Percentiles rank a stretch among this genome's conserved stretches.
phyloP scores from a whole-genome alignment of 441 rosid genomes.

The Rhodomyrtus psidioides region DNA sequence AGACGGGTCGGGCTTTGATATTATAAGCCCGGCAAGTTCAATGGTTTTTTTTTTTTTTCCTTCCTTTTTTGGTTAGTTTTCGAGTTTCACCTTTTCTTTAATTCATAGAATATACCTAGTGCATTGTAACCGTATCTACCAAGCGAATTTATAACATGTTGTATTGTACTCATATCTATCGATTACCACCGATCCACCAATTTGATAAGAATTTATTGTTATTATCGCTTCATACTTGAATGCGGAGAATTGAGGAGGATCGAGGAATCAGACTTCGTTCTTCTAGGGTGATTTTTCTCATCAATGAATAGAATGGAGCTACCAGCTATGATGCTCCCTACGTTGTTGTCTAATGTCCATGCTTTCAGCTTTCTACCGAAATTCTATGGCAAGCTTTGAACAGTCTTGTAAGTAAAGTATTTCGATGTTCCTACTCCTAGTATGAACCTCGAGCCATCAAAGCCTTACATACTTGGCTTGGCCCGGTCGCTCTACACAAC shows the following conservation, averaged over 20 bases:
- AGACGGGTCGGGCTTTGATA: background rate
- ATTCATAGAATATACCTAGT: background rate
- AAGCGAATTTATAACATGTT: background rate
- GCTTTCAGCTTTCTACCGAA: background rate
- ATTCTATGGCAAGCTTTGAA: background rate
- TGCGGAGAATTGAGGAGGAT: background rate
- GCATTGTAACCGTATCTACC: background rate
- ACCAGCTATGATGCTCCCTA: too few relatives aligned
- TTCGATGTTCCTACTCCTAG: background rate
- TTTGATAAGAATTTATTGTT: background rate
- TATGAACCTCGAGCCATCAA: background rate
- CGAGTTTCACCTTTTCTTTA: too few relatives aligned
- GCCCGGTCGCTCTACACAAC: background rate
- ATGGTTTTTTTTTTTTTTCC: too few relatives aligned
- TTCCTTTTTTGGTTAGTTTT: too few relatives aligned
- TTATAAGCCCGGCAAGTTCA: background rate
- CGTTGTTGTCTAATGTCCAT: too few relatives aligned
- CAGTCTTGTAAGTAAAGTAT: background rate
- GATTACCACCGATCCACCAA: background rate
- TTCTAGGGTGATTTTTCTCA: background rate
- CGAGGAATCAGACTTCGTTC: background rate
- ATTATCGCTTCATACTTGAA: fast-evolving
- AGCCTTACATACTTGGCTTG: background rate
- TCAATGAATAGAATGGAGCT: background rate
- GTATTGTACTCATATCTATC: fast-evolving